These are phyloP conservation scores for Crucihimalaya himalaica DNA, from an alignment of 345 rosid genomes.

Conservation along the genomic window DNA sequence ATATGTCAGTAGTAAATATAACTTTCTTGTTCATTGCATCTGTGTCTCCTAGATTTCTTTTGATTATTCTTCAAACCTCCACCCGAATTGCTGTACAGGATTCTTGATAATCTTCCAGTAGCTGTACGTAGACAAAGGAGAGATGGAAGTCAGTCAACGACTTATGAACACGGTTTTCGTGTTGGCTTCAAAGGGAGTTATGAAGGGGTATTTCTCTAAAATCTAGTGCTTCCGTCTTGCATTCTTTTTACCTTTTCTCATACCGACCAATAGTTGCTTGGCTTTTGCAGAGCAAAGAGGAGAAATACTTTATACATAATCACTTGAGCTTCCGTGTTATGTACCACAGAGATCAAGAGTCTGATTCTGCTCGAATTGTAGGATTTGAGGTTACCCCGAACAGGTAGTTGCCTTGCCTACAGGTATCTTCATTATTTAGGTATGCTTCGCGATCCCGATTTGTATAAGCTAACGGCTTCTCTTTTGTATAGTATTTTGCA, in stretches of 20 bases:
- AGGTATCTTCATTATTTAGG: not conserved
- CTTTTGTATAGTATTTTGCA: conserved; percentile 73
- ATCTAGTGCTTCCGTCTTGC: conserved; percentile 22
- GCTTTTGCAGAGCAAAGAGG: conserved; percentile 85
- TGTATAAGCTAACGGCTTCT: conserved; percentile 8
- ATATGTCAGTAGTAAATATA: conserved; percentile 61
- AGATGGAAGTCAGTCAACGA: conserved; percentile 82
- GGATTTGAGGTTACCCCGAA: conserved; percentile 95
- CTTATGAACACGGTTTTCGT: conserved; percentile 93
- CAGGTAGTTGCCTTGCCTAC: conserved; percentile 51
- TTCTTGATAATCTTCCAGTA: conserved; percentile 96
- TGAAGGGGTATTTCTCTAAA: conserved; percentile 64
- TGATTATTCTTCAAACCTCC: not conserved
- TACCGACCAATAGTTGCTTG: conserved; percentile 22
- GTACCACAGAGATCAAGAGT: conserved; percentile 82
- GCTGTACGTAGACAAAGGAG: conserved; percentile 94
- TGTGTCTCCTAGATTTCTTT: not conserved
- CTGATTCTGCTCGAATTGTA: conserved; percentile 90
- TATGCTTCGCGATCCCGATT: not conserved
- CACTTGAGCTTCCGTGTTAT: conserved; percentile 94
- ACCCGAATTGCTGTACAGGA: conserved; percentile 56
- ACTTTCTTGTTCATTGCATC: not conserved
- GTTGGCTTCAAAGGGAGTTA: conserved; percentile 97
- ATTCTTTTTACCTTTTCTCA: not conserved
- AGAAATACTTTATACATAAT: conserved; percentile 88